Evolutionary conservation across 1,284 basidiomycete species (phyloP).

Genomic region (Jaminaea rosea): DNA sequence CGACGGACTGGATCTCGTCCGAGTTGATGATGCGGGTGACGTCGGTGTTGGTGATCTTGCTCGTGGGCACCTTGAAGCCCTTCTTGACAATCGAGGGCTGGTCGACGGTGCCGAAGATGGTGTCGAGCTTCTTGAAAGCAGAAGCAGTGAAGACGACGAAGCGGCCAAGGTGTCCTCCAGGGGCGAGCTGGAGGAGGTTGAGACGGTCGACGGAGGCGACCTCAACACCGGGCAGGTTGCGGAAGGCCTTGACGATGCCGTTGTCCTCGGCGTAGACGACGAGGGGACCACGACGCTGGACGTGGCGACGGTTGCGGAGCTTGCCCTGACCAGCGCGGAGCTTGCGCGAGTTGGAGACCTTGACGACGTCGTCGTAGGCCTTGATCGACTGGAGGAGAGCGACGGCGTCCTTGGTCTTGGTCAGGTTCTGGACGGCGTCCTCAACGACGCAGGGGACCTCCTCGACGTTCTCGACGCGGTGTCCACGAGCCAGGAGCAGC

Average conservation of each 20-base stretch:
- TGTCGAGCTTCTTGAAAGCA: slow-evolving; percentile 86
- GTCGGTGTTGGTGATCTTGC: slow-evolving; percentile 96
- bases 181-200: slow-evolving; percentile 97
- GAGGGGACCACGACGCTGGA: slow-evolving; percentile 94
- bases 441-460: slow-evolving; percentile 92
- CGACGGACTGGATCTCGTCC: slow-evolving; percentile 58
- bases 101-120: slow-evolving; percentile 87
- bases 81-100: slow-evolving; percentile 79
- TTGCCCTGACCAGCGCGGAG: slow-evolving; percentile 96
- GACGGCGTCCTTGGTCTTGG: slow-evolving; percentile 96
- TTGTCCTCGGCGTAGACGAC: slow-evolving; percentile 97
- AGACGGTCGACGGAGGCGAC: slow-evolving; percentile 86
- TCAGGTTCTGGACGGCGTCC: slow-evolving; percentile 70
- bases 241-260: slow-evolving; percentile 95
- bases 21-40: slow-evolving; percentile 94
- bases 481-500: slow-evolving; percentile 95
- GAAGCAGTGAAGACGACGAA: slow-evolving; percentile 99
- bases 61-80: slow-evolving; percentile 52
- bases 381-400: slow-evolving; percentile 70
- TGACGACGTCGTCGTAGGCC: slow-evolving; percentile 89
- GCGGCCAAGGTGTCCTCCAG: slow-evolving; percentile 96
- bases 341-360: slow-evolving; percentile 96
- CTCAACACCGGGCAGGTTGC: slow-evolving; percentile 98
- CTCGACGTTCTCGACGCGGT: slow-evolving; percentile 94
- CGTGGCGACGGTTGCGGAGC: slow-evolving; percentile 90